Evolutionary conservation across 352 stramenopile genomes (phyloP).

Genomic region (Pythium volutum): DNA sequence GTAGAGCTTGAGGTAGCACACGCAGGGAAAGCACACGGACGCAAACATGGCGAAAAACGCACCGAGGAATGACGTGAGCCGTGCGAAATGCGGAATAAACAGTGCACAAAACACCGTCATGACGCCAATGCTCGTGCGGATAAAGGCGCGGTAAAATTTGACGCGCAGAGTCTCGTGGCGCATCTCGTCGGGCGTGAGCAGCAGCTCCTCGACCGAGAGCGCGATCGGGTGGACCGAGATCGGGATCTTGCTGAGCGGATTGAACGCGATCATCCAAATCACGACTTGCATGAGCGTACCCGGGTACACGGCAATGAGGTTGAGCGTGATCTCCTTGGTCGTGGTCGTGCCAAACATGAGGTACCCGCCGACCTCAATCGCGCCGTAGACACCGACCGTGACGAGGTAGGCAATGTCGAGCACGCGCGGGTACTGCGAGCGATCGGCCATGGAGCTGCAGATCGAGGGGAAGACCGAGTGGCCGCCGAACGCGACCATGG

Average conservation of each 20-base stretch:
- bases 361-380: constrained; percentile 76
- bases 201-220: constrained; percentile 67
- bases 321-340: constrained; percentile 85
- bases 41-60: constrained; percentile 86
- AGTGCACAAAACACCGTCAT: constrained; percentile 57
- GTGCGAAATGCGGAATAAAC: constrained; percentile 81
- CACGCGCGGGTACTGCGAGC: constrained; percentile 55
- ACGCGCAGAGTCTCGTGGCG: constrained; percentile 25
- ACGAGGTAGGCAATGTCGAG: constrained; percentile 75
- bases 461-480: constrained; percentile 91
- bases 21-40: constrained; percentile 77
- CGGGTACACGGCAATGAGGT: constrained; percentile 67
- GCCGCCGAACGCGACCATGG: constrained; percentile 85
- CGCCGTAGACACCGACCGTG: constrained; percentile 65
- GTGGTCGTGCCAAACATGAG: constrained; percentile 79
- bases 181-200: constrained; percentile 50
- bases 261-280: constrained; percentile 82
- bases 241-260: constrained; percentile 87
- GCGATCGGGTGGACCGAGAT: constrained; percentile 82
- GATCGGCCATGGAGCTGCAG: constrained; percentile 76
- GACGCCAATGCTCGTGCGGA: constrained; percentile 60
- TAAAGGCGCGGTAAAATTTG: constrained; percentile 56
- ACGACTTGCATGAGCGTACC: constrained; percentile 60
- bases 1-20: constrained; percentile 88
- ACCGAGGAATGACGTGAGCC: constrained; percentile 79